A percentile compares a stretch with the other conserved stretches of the same genome.
phyloP scores from a whole-genome alignment of 805 yeast genomes.

The Metschnikowia aberdeeniae region DNA sequence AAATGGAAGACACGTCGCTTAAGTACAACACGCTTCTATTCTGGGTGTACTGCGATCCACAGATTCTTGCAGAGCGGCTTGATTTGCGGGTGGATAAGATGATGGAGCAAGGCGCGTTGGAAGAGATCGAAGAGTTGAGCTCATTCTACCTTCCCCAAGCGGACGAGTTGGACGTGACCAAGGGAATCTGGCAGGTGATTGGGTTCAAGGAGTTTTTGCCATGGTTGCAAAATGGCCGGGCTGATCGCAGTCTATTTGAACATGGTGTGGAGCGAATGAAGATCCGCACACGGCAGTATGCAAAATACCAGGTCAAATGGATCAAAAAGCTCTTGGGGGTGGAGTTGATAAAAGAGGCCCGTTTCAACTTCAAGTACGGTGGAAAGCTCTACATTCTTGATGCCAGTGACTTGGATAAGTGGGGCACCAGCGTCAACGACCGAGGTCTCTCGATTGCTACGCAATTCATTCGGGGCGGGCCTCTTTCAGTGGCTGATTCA shows the following conservation, averaged over 20 bases:
- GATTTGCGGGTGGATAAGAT: conserved; percentile 81
- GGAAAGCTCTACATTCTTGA: conserved; percentile 67
- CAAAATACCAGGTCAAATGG: conserved; percentile 88
- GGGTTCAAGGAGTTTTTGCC: conserved; percentile 90
- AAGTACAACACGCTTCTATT: conserved; percentile 62
- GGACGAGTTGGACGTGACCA: conserved; percentile 49
- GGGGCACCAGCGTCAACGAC: conserved; percentile 54
- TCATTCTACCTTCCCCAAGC: conserved; percentile 32
- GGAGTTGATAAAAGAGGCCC: conserved; percentile 48
- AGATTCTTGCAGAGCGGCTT: conserved; percentile 54
- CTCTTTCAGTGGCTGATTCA: conserved; percentile 20
- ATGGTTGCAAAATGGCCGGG: conserved; percentile 41
- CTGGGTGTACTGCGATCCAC: conserved; percentile 76
- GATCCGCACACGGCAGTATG: conserved; percentile 76
- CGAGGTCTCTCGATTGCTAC: conserved; percentile 53
- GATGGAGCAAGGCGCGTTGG: conserved; percentile 65
- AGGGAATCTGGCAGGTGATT: conserved; percentile 91
- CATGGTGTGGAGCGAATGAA: conserved; percentile 75
- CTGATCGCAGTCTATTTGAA: conserved; percentile 22
- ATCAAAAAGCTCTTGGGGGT: conserved; percentile 65
- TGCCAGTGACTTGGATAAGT: conserved; percentile 64
- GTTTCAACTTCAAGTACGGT: conserved; percentile 48
- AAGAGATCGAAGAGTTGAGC: conserved; percentile 64
- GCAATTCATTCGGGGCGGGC: conserved; percentile 29
- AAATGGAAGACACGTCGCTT: conserved; percentile 43